phyloP scores from a whole-genome alignment of 2,329 filamentous ascomycete genomes.

The Fusarium protoensiforme region DNA sequence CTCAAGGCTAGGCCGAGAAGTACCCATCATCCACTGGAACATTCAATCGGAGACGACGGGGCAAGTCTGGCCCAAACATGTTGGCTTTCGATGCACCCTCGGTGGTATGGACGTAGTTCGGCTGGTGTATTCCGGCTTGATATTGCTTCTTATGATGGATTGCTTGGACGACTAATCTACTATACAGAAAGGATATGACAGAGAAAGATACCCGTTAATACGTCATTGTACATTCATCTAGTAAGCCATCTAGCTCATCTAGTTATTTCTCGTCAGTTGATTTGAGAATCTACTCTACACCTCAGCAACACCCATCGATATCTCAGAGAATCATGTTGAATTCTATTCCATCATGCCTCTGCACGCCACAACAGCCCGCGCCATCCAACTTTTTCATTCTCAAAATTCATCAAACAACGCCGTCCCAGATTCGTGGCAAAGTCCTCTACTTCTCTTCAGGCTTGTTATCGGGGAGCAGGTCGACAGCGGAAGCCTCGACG shows the following conservation, averaged over 20 bases:
- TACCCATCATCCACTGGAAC: background rate
- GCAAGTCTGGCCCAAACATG: background rate
- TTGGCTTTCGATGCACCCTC: background rate
- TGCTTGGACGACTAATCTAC: background rate
- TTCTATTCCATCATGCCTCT: constrained; percentile 12
- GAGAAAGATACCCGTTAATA: background rate
- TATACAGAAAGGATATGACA: background rate
- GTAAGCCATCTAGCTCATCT: constrained; percentile 27
- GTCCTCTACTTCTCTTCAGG: constrained; percentile 26
- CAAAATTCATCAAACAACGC: constrained; percentile 2
- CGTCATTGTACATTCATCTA: constrained; percentile 18
- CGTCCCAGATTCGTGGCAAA: background rate
- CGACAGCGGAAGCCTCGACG: constrained; percentile 32
- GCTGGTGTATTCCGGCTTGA: background rate
- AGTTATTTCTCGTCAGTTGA: constrained; percentile 34
- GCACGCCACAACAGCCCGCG: constrained; percentile 7
- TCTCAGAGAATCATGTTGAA: constrained; percentile 14
- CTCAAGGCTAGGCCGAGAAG: background rate
- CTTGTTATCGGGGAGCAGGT: constrained; percentile 31
- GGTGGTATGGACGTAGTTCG: background rate
- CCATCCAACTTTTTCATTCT: background rate
- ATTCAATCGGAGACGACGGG: background rate
- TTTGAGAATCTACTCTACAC: constrained; percentile 39
- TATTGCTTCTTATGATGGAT: background rate
- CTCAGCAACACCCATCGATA: constrained; percentile 15